Evolutionary conservation across 1,284 basidiomycete species (phyloP).

Genomic region (Abortiporus biennis): DNA sequence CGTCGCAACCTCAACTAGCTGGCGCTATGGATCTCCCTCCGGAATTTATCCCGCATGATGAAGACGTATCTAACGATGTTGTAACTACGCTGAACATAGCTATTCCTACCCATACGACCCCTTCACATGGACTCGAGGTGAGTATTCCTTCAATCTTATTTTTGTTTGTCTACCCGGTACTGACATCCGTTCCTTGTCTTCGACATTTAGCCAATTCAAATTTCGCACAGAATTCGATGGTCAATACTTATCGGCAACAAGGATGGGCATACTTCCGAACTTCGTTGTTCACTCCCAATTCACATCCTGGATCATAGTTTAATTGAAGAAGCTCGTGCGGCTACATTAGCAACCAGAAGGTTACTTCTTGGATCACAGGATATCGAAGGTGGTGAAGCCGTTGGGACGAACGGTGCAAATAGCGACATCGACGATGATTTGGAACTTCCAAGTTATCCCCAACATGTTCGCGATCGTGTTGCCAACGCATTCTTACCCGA

Average conservation of each 20-base stretch:
- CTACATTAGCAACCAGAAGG: slow-evolving; percentile 68
- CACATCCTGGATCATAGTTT: slow-evolving; percentile 73
- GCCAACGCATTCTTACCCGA: slow-evolving; percentile 74
- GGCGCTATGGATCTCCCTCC: neutral
- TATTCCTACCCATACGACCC: slow-evolving; percentile 49
- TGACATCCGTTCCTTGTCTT: slow-evolving; percentile 3
- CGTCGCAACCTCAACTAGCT: neutral
- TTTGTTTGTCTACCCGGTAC: slow-evolving; percentile 2
- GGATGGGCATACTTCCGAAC: slow-evolving; percentile 87
- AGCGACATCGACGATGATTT: slow-evolving; percentile 49
- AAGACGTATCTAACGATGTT: slow-evolving; percentile 33
- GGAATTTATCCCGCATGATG: slow-evolving; percentile 11
- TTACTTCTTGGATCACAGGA: slow-evolving; percentile 48
- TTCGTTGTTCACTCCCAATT: slow-evolving; percentile 86
- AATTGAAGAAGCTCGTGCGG: slow-evolving; percentile 66
- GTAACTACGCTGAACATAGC: slow-evolving; percentile 39
- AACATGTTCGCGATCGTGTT: slow-evolving; percentile 86
- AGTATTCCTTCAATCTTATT: slow-evolving; percentile 7
- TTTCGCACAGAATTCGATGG: slow-evolving; percentile 74
- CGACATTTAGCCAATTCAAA: slow-evolving; percentile 48
- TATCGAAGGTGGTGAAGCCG: slow-evolving; percentile 26
- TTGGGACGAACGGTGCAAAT: slow-evolving; percentile 31
- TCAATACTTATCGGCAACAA: slow-evolving; percentile 72
- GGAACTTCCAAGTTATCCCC: slow-evolving; percentile 81
- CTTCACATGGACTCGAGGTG: slow-evolving; percentile 55